phyloP scores from a whole-genome alignment of 2,329 filamentous ascomycete species.

The Neopestalotiopsis rosae region DNA sequence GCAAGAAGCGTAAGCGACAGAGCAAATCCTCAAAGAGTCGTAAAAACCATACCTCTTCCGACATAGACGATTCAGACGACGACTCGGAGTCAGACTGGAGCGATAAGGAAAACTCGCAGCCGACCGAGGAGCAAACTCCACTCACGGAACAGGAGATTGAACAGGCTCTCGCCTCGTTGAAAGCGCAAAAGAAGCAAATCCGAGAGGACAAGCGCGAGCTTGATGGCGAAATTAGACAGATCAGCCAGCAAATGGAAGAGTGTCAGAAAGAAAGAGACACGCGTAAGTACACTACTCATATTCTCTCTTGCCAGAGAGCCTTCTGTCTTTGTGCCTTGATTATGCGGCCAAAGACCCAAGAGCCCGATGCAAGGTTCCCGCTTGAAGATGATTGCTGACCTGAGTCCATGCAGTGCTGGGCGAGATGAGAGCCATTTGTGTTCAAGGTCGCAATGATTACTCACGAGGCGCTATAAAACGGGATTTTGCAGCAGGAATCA shows the following conservation, averaged over 20 bases:
- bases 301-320: not conserved
- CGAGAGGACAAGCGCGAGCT: not conserved
- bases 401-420: not conserved
- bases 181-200: constrained; percentile 1
- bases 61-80: not conserved
- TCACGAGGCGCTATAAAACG: constrained; percentile 58
- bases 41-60: not conserved
- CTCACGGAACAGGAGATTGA: not conserved
- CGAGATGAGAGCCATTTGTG: constrained; percentile 42
- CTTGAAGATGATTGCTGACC: not conserved
- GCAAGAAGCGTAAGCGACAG: constrained; percentile 5
- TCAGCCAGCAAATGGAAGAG: not conserved
- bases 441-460: constrained; percentile 61
- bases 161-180: not conserved
- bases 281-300: not conserved
- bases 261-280: not conserved
- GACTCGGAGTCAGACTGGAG: not conserved
- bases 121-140: not conserved
- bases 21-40: not conserved
- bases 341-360: too few relatives aligned
- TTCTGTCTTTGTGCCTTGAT: too few relatives aligned
- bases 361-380: not conserved
- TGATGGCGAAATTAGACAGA: not conserved
- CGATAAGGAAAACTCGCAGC: constrained; percentile 4
- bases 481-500: constrained; percentile 64